Conservation (phyloP, 441 rosid species). For the Populus tomentosa region DNA sequence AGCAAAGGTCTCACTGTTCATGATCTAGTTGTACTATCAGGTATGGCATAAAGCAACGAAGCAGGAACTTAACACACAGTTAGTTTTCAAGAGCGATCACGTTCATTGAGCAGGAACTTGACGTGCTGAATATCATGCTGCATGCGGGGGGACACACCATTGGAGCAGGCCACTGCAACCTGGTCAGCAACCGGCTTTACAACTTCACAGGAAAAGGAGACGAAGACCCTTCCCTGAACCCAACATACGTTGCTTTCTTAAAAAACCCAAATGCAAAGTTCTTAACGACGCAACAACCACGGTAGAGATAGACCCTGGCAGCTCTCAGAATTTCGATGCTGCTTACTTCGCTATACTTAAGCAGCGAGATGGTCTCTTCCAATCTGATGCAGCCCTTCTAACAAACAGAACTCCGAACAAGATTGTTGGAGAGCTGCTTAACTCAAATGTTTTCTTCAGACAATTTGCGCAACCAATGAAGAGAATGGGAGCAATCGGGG, state of each 20-base stretch:
- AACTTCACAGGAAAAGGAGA: constrained; percentile 60
- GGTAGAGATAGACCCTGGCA: constrained; percentile 50
- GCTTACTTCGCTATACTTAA: constrained; percentile 32
- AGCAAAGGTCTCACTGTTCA: constrained; percentile 7
- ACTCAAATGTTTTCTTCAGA: background rate
- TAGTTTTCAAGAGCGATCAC: no score
- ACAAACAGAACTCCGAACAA: background rate
- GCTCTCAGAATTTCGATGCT: constrained; percentile 36
- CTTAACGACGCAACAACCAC: constrained; percentile 24
- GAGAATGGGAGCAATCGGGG: background rate
- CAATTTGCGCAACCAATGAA: background rate
- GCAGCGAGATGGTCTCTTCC: constrained; percentile 51
- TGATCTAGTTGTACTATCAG: constrained; percentile 12
- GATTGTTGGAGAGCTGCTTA: background rate
- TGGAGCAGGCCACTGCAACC: constrained; percentile 45
- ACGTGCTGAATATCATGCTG: background rate
- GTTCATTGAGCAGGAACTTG: background rate
- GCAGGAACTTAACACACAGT: no score
- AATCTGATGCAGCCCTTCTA: constrained; percentile 38
- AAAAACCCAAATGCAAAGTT: constrained; percentile 32
- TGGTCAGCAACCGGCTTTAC: constrained; percentile 46
- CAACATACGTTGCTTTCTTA: constrained; percentile 30
- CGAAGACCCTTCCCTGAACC: constrained; percentile 48
- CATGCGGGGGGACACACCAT: constrained; percentile 55
- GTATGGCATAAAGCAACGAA: background rate